Evolutionary conservation across 2,329 filamentous ascomycete genomes (phyloP).

Genomic region (Corniculantispora saksenae): DNA sequence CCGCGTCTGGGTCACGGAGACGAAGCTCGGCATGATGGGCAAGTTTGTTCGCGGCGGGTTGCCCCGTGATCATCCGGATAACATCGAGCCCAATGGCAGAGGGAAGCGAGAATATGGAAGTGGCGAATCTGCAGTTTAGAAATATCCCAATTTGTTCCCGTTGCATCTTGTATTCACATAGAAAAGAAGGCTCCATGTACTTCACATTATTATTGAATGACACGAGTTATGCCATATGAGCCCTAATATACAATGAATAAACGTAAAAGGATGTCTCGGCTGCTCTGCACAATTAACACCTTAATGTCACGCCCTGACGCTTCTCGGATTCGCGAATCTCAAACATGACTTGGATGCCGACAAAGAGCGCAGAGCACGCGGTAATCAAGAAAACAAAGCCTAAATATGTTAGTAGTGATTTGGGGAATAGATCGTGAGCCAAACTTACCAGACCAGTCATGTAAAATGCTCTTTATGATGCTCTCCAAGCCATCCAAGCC

Average conservation of each 20-base stretch:
- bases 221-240: slow-evolving; percentile 39
- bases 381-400: slow-evolving; percentile 72
- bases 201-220: background rate
- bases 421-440: background rate
- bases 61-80: too few relatives aligned
- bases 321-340: slow-evolving; percentile 85
- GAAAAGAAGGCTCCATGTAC: too few relatives aligned
- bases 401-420: slow-evolving; percentile 24
- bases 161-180: too few relatives aligned
- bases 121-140: too few relatives aligned
- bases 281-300: slow-evolving; percentile 57
- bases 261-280: background rate
- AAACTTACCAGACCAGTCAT: slow-evolving; percentile 65
- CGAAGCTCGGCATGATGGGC: too few relatives aligned
- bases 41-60: too few relatives aligned
- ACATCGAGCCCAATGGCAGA: too few relatives aligned
- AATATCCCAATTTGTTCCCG: too few relatives aligned
- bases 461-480: slow-evolving; percentile 73
- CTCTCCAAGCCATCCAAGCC: slow-evolving; percentile 84
- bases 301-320: slow-evolving; percentile 78
- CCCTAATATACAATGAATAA: slow-evolving; percentile 6
- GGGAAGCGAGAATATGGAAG: too few relatives aligned
- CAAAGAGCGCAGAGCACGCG: slow-evolving; percentile 75
- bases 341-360: slow-evolving; percentile 93
- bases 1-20: too few relatives aligned